Evolutionary conservation across 2,329 filamentous ascomycete species (phyloP), one percentile per base, ranked within the genome.

Genomic region (Aspergillus unguis): DNA sequence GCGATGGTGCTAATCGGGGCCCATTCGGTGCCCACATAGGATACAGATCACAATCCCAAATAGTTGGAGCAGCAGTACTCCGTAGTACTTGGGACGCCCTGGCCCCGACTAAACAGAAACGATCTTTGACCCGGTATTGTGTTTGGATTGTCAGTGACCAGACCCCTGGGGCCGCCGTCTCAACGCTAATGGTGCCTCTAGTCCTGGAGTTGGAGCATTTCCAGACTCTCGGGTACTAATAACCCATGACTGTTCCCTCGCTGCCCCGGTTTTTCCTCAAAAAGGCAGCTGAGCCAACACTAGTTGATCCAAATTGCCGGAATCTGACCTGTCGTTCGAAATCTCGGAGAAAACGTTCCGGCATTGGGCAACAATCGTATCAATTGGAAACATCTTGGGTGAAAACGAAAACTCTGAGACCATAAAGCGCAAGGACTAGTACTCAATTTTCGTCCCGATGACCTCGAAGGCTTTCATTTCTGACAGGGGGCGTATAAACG

Each of bases 81-180:
- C 38, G 40, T 31, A 35, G 47, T 29, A 27, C 47, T 33, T 43
- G 27, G 26, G 38, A 41, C 26, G 47, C 47, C 43, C 47, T 44
- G 37, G 38, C 37, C 47, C 40, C 26, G 31, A 49, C 47, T 37
- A 43, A 43, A 40, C 31, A 37, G 32, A 42, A 36, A 31, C 23
- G 37, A 36, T 42, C 37, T 52, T 45, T 45, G 51, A 53, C 49
- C 48, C 48, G 51, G 51, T 53, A 48, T 17, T 17, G 17, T 17
- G 17, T 17, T 17, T 17, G 17, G 17, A 17, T 17, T 17, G 17
- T 23, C 36, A 44, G 29, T 45, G 51, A 53, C 51, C 45, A 53
- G 45, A 48, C 27, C 35, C 45, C 31, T 44, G 51, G 51, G 41
- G 45, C 35, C 32, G 23, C 40, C 35, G 48, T 28, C 38, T 32